Evolutionary conservation across 371 early-diverging fungal species (phyloP).

Genomic region (Dipsacomyces acuminosporus): DNA sequence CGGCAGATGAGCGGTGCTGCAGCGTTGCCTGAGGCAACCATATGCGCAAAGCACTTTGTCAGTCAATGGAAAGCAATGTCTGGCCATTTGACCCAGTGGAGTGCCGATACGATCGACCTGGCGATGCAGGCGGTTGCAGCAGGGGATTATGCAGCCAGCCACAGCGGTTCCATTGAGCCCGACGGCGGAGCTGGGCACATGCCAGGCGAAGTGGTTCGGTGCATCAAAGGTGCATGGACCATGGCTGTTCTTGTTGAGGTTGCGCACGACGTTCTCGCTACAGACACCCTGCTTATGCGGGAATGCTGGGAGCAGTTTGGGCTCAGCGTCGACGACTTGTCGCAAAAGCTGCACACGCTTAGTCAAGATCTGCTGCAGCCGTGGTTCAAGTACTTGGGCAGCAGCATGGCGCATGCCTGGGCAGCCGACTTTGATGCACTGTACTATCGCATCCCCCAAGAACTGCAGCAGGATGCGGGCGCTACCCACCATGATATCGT

Average conservation of each 20-base stretch:
- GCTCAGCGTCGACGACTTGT: background rate
- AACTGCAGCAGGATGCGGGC: constrained; percentile 7
- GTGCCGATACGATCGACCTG: background rate
- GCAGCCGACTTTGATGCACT: constrained; percentile 12
- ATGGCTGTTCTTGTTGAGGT: constrained; percentile 9
- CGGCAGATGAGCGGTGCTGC: constrained; percentile 29
- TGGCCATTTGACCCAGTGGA: constrained; percentile 14
- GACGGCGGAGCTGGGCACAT: background rate
- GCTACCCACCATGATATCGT: constrained; percentile 34
- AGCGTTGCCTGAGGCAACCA: constrained; percentile 15
- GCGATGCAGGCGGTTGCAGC: background rate
- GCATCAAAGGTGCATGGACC: constrained; percentile 32
- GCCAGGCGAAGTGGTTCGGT: constrained; percentile 4
- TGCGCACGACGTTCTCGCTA: background rate
- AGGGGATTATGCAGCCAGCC: background rate
- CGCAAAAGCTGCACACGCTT: constrained; percentile 1
- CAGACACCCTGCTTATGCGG: constrained; percentile 13
- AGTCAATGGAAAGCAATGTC: constrained; percentile 16
- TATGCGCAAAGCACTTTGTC: constrained; percentile 12
- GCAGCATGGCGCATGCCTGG: constrained; percentile 16
- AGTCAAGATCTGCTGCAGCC: constrained; percentile 15
- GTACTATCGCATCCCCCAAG: constrained; percentile 15
- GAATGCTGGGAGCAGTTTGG: constrained; percentile 24
- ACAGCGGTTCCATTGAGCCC: background rate
- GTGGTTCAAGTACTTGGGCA: constrained; percentile 22